Base-by-base conservation (phyloP, 2,329 filamentous ascomycete genomes). In the Paecilomyces niveus region DNA sequence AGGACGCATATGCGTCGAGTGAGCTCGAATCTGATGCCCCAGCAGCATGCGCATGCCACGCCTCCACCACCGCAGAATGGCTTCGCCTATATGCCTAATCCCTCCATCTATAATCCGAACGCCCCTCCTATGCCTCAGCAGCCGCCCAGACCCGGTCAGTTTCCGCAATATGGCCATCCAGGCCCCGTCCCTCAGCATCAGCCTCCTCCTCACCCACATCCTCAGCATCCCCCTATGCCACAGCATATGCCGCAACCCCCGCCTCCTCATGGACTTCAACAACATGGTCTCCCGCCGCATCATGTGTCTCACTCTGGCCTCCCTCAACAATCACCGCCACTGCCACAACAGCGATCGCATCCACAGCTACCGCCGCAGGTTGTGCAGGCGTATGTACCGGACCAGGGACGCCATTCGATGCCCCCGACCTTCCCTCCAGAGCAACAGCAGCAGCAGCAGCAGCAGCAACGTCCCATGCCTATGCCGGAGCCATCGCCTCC, bases 31-130 rank as follows among this genome's bases (percentile, higher is more conserved):
- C 85, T 95, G 65, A 84, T 83, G 3, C 84, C 85, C 39, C 88
- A 86, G 65, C 80, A 82, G 58, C 81, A 83, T 59, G 81, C 79
- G 59, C 81, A 88, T 63, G 80, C 80, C 45, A 85, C 84, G 45
- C 81, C 84, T 64, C 80, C 85, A 22, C 70, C 74, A 29, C 80
- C 81, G 29, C 78, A 83, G 60, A 89, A 89, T 68, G 89, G 85
- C 57, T 96, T 89, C 73, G 84, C 89, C 3, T 97, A 92, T 70
- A 90, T 95, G 80, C 86, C 89, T 2, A 92, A 94, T 62, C 89
- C 89, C 45, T 85, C 89, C 33, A 90, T 96, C 65, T 96, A 96
- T 75, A 90, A 91, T 67, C 85, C 85, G 9, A 88, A 82, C 62
- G 74, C 79, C 55, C 74, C 68, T 55, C 70, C 68, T 59, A 76